Percentiles rank a stretch among this genome's conserved stretches.
Conservation (phyloP, 2,329 filamentous ascomycete genomes). For the Venturia effusa region DNA sequence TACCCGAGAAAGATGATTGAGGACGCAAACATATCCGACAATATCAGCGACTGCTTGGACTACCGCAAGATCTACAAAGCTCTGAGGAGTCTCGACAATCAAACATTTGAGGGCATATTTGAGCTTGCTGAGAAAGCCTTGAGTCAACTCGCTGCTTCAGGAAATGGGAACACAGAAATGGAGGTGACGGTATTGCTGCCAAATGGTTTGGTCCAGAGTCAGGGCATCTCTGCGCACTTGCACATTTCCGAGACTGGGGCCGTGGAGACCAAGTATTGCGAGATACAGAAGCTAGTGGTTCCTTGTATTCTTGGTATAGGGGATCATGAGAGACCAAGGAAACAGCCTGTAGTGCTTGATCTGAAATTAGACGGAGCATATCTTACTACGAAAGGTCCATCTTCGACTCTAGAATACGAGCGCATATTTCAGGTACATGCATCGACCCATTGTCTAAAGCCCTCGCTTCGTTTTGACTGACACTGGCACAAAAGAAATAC, state of each 20-base stretch:
- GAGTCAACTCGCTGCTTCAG: background rate
- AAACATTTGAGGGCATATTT: background rate
- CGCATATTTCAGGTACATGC: background rate
- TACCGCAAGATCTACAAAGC: slow-evolving; percentile 7
- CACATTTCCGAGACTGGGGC: background rate
- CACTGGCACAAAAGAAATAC: slow-evolving; percentile 2
- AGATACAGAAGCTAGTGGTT: background rate
- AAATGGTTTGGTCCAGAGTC: slow-evolving; percentile 1
- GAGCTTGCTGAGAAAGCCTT: background rate
- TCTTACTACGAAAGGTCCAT: background rate
- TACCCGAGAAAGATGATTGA: background rate
- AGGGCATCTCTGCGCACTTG: background rate
- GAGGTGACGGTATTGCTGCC: background rate
- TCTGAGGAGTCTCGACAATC: background rate
- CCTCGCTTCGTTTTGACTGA: no score
- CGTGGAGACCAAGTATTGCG: background rate
- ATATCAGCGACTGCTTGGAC: slow-evolving; percentile 6
- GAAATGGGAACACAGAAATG: background rate
- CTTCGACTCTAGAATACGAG: background rate
- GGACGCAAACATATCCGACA: background rate
- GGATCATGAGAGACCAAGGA: slow-evolving; percentile 6
- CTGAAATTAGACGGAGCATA: background rate
- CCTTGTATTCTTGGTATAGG: slow-evolving; percentile 8
- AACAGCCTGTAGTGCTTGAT: slow-evolving; percentile 9
- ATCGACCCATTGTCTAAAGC: no score